Percentiles rank a stretch among this genome's conserved stretches.
These are phyloP conservation scores for Crithidia acanthocephali DNA, from an alignment of 208 protist genomes.

Conservation along the genomic window DNA sequence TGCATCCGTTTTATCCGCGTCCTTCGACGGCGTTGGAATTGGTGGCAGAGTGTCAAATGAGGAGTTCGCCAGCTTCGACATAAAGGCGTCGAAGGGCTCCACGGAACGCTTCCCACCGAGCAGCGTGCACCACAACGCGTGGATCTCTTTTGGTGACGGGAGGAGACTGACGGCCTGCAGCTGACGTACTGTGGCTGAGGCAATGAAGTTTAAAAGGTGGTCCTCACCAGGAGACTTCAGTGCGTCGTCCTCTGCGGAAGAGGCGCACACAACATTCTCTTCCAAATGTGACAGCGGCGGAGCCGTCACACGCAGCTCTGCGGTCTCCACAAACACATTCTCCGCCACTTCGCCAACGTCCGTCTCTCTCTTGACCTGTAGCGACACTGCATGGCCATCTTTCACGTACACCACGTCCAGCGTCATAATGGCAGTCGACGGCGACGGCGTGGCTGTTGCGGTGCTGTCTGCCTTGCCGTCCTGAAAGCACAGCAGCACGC, in stretches of 20 bases:
- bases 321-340: conserved; percentile 13
- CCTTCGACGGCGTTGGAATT: background rate
- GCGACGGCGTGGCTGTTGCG: background rate
- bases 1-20: background rate
- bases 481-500: conserved; percentile 37
- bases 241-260: background rate
- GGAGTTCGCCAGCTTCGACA: background rate
- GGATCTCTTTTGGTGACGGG: background rate
- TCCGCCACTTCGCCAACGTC: background rate
- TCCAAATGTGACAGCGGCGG: background rate
- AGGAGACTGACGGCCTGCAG: background rate
- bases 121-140: background rate
- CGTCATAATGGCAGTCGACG: background rate
- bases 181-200: background rate
- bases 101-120: background rate
- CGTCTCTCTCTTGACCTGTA: background rate
- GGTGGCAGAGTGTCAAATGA: background rate
- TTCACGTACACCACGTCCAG: conserved; percentile 16
- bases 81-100: background rate
- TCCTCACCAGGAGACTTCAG: background rate
- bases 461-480: too few relatives aligned
- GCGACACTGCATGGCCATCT: background rate
- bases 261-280: background rate
- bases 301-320: conserved; percentile 22
- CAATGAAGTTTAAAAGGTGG: background rate